Percentiles rank a stretch among this genome's conserved stretches.
Conservation (phyloP, 1,139 yeast species). For the Taphrina wiesneri region DNA sequence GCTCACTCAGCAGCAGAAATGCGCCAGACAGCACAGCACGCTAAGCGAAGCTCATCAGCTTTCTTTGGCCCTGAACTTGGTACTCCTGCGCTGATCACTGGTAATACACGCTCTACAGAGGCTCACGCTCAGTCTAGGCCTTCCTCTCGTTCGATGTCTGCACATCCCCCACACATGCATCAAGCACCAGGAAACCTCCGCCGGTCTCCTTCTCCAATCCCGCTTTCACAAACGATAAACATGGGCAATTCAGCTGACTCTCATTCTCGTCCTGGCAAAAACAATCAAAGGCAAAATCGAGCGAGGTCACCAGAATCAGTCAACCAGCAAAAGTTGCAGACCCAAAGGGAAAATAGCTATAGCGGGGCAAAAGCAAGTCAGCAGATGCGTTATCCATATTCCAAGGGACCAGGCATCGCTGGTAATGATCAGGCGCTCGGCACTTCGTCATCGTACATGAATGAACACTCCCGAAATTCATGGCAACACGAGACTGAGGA, state of each 20-base stretch:
- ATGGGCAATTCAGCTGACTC: not conserved
- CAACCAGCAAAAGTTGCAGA: not conserved
- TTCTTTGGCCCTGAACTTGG: conserved; percentile 44
- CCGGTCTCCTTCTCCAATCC: conserved; percentile 30
- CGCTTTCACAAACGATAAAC: not conserved
- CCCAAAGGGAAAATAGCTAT: not conserved
- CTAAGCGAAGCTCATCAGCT: conserved; percentile 23
- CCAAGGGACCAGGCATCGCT: not conserved
- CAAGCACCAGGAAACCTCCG: conserved; percentile 27
- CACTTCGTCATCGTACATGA: too few relatives aligned
- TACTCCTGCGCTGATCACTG: conserved; percentile 23
- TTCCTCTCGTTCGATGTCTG: not conserved
- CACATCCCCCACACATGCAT: not conserved
- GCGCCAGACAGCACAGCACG: conserved; percentile 44
- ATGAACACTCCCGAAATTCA: not conserved
- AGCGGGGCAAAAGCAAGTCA: not conserved
- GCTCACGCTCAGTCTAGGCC: not conserved
- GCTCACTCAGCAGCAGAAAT: conserved; percentile 46
- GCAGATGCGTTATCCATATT: not conserved
- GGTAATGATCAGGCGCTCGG: too few relatives aligned
- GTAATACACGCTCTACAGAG: not conserved
- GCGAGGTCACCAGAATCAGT: not conserved
- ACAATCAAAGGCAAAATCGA: not conserved
- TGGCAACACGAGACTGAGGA: not conserved
- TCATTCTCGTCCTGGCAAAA: too few relatives aligned